Evolutionary conservation across 257 asterid genomes (phyloP).

Genomic region (Penstemon eatonii): DNA sequence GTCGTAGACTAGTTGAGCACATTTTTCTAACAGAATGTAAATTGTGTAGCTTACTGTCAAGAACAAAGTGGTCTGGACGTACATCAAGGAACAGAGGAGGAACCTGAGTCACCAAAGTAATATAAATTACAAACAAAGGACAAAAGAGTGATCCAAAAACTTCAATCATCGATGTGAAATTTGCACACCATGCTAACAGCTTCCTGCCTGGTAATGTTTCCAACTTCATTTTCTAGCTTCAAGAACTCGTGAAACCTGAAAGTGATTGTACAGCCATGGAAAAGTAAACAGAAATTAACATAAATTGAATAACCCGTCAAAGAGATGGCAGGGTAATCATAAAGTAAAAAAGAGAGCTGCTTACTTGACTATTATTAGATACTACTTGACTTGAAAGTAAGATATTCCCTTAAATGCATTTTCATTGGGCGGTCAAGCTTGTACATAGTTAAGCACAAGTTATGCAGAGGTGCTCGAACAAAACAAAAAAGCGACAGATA

Average conservation of each 20-base stretch:
- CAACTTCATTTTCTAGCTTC: slow-evolving; percentile 94
- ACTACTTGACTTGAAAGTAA: too few species aligned
- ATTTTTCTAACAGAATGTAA: background rate
- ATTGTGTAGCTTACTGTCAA: slow-evolving; percentile 79
- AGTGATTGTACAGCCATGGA: slow-evolving; percentile 25
- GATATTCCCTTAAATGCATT: too few species aligned
- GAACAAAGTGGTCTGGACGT: slow-evolving; percentile 84
- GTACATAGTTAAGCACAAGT: too few species aligned
- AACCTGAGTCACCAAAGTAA: slow-evolving; percentile 57
- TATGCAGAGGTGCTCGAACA: too few species aligned
- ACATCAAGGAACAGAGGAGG: slow-evolving; percentile 98
- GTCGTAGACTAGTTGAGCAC: slow-evolving; percentile 17
- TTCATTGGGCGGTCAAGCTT: too few species aligned
- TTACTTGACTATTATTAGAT: too few species aligned
- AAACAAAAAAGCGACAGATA: too few species aligned
- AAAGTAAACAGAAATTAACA: slow-evolving; percentile 18
- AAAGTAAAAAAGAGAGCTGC: slow-evolving; percentile 3
- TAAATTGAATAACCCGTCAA: background rate
- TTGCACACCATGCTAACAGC: slow-evolving; percentile 96
- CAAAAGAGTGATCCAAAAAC: background rate
- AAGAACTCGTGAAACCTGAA: slow-evolving; percentile 92
- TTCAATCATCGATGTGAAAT: slow-evolving; percentile 11
- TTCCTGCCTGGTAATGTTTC: slow-evolving; percentile 95
- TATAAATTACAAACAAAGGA: slow-evolving; percentile 19
- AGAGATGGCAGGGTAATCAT: slow-evolving; percentile 2